These are phyloP conservation scores for Solanum virginianum DNA, from an alignment of 257 asterid species.

Conservation along the genomic window DNA sequence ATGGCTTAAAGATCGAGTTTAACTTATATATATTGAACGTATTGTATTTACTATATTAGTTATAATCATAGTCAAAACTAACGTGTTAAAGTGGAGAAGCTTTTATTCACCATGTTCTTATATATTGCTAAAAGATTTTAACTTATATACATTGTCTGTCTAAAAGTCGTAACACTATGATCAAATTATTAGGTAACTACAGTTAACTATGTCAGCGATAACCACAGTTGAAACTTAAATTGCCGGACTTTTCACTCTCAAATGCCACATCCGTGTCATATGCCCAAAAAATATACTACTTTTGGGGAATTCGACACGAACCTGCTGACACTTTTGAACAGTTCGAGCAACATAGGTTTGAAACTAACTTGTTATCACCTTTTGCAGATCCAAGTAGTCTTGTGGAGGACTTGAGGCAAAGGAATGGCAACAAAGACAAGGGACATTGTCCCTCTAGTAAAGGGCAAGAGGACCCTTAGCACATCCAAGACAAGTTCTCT, in stretches of 20 bases:
- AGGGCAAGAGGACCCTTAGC: constrained; percentile 47
- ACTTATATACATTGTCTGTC: background rate
- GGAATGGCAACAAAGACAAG: constrained; percentile 48
- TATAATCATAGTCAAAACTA: background rate
- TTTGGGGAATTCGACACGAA: too few relatives aligned
- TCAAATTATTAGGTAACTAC: background rate
- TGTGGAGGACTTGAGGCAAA: background rate
- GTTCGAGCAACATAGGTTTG: too few relatives aligned
- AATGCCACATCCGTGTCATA: too few relatives aligned
- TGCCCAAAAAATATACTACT: too few relatives aligned
- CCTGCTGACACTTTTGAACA: too few relatives aligned
- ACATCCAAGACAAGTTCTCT: constrained; percentile 13
- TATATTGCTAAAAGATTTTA: background rate
- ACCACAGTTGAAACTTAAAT: background rate
- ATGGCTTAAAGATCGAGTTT: background rate
- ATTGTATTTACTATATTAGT: too few relatives aligned
- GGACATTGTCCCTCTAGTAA: constrained; percentile 15
- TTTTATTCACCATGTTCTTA: background rate
- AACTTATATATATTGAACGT: background rate
- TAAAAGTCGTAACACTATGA: background rate
- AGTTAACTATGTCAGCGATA: background rate
- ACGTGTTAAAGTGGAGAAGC: background rate
- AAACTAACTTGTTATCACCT: background rate
- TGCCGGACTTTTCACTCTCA: too few relatives aligned
- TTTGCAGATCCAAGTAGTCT: background rate